Conservation (phyloP, 129 eudicot species). For the Artemisia annua region DNA sequence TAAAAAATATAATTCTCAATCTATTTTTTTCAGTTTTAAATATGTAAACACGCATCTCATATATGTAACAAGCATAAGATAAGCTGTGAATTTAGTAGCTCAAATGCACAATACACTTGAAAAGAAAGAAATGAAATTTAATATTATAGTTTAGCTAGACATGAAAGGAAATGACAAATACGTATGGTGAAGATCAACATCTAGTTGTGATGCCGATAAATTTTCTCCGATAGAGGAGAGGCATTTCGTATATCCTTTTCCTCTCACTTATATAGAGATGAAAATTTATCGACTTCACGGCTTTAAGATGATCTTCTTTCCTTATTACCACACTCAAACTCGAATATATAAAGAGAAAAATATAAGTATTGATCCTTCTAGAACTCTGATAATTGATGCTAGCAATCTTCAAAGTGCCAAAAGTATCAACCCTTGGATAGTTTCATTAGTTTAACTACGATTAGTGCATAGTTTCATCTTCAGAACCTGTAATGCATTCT, state of each 20-base stretch:
- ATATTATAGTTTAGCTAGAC: not conserved
- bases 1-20: too few relatives aligned
- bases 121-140: constrained; percentile 9
- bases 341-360: not conserved
- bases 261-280: constrained; percentile 34
- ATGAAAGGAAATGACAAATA: constrained; percentile 12
- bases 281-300: constrained; percentile 85
- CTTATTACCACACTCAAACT: constrained; percentile 31
- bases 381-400: constrained; percentile 28
- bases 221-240: constrained; percentile 53
- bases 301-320: constrained; percentile 36
- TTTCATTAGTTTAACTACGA: constrained; percentile 1
- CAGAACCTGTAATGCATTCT: constrained; percentile 65
- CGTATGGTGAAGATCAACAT: constrained; percentile 35
- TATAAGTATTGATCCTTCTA: constrained; percentile 29
- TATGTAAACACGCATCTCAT: too few relatives aligned
- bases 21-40: too few relatives aligned
- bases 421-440: constrained; percentile 22
- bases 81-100: constrained; percentile 2
- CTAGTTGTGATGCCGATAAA: constrained; percentile 73
- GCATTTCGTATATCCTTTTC: constrained; percentile 16
- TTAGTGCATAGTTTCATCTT: constrained; percentile 39
- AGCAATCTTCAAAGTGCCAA: constrained; percentile 40
- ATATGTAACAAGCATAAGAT: constrained; percentile 19
- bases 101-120: constrained; percentile 13